Percentiles rank a stretch among this genome's conserved stretches.
These are phyloP conservation scores for Aureobasidium sp. DNA, from an alignment of 2,329 filamentous ascomycete species.

Conservation along the genomic window DNA sequence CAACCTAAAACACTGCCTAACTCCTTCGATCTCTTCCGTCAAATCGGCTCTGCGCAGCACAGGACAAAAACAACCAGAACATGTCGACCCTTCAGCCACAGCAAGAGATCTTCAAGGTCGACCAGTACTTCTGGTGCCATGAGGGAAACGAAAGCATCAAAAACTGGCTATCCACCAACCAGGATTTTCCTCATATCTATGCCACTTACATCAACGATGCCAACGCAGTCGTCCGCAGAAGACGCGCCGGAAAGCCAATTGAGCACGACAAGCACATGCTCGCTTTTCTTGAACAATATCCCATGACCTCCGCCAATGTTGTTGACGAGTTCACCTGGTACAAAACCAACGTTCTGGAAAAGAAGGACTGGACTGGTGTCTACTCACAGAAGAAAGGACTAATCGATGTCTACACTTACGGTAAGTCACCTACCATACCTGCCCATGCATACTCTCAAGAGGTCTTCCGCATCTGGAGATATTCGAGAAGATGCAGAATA, in stretches of 20 bases:
- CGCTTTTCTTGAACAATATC: background rate
- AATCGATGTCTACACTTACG: background rate
- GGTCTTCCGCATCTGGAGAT: background rate
- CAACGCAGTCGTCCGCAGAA: background rate
- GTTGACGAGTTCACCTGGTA: background rate
- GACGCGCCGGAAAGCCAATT: background rate
- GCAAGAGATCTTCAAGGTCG: background rate
- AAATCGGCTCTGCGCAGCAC: too few species aligned
- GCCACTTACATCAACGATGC: background rate
- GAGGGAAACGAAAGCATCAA: background rate
- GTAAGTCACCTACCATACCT: background rate
- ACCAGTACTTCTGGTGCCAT: background rate
- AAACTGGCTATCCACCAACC: background rate
- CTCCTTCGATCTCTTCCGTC: too few species aligned
- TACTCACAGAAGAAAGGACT: background rate
- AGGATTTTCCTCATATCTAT: background rate
- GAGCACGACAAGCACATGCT: background rate
- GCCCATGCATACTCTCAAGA: background rate
- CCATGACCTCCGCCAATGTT: background rate
- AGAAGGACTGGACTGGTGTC: background rate
- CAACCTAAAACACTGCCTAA: too few species aligned
- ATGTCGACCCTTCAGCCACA: background rate
- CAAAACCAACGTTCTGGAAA: background rate
- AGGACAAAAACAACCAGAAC: background rate
- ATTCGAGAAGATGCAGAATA: background rate